A percentile compares a stretch with the other conserved stretches of the same genome.
Conservation (phyloP, 2,329 filamentous ascomycete species). For the Aureobasidium leucospermi region DNA sequence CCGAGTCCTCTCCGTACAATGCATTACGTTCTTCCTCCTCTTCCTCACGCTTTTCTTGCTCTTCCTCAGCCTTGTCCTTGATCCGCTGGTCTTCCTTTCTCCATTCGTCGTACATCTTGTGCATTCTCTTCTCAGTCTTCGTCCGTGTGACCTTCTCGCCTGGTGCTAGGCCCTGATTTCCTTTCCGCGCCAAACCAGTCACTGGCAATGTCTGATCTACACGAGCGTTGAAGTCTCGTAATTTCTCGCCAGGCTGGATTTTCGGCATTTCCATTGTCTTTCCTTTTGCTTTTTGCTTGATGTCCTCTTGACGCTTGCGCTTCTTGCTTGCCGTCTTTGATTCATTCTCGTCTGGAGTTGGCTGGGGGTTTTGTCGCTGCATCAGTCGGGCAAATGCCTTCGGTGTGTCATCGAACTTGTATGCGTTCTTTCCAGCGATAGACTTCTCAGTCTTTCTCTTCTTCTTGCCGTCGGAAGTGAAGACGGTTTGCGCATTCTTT, state of each 20-base stretch:
- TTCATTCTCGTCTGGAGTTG: conserved; percentile 59
- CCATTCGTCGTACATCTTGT: conserved; percentile 52
- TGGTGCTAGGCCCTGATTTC: conserved; percentile 55
- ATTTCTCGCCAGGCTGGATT: conserved; percentile 74
- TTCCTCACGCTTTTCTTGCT: conserved; percentile 56
- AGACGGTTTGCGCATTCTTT: conserved; percentile 33
- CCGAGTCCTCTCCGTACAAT: conserved; percentile 55
- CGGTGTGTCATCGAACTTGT: conserved; percentile 71
- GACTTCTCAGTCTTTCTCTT: conserved; percentile 22
- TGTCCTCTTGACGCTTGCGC: conserved; percentile 19
- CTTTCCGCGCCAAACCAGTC: conserved; percentile 54
- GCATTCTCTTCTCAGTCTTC: conserved; percentile 74
- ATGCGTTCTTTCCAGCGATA: conserved; percentile 32
- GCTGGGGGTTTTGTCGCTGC: conserved; percentile 54
- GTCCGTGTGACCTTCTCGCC: conserved; percentile 64
- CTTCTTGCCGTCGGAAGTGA: conserved; percentile 23
- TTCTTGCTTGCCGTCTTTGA: conserved; percentile 44
- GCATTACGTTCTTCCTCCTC: conserved; percentile 57
- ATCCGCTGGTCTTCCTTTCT: conserved; percentile 70
- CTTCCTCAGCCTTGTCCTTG: conserved; percentile 70
- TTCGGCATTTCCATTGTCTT: conserved; percentile 44
- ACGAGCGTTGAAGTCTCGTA: conserved; percentile 72
- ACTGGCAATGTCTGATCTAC: conserved; percentile 82
- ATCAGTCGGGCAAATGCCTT: conserved; percentile 82
- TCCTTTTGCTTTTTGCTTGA: conserved; percentile 13